Evolutionary conservation across 129 eudicot species (phyloP).

Genomic region (Sambucus nigra): DNA sequence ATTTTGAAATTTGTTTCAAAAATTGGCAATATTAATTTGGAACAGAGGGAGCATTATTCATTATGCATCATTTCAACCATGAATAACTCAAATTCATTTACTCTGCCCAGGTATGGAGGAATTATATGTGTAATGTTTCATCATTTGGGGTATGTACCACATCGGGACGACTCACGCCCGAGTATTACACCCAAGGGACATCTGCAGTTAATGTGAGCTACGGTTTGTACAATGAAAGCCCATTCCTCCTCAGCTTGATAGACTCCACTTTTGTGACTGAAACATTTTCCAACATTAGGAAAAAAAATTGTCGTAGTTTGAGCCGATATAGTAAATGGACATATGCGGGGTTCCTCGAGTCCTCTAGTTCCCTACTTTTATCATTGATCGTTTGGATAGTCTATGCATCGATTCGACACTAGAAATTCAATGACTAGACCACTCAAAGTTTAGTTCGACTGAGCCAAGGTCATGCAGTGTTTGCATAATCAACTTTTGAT

Average conservation of each 20-base stretch:
- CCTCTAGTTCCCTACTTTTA: constrained; percentile 17
- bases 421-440: background rate
- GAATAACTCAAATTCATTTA: background rate
- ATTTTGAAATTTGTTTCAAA: no score
- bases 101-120: constrained; percentile 37
- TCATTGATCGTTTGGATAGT: constrained; percentile 27
- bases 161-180: constrained; percentile 33
- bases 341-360: constrained; percentile 14
- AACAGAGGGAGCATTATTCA: background rate
- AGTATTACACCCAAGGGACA: constrained; percentile 11
- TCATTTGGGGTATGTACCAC: constrained; percentile 21
- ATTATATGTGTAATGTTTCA: constrained; percentile 22
- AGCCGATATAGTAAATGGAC: constrained; percentile 16
- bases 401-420: constrained; percentile 6
- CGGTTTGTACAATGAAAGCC: constrained; percentile 22
- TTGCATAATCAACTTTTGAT: no score
- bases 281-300: constrained; percentile 5
- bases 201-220: constrained; percentile 17
- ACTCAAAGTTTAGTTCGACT: no score
- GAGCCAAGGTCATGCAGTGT: no score
- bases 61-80: background rate
- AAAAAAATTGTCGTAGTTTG: constrained; percentile 16
- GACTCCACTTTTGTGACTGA: constrained; percentile 23
- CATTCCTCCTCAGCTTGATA: constrained; percentile 23
- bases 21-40: background rate